phyloP scores from a whole-genome alignment of 495 filamentous ascomycete species.

The Aspergillus bertholletiae region DNA sequence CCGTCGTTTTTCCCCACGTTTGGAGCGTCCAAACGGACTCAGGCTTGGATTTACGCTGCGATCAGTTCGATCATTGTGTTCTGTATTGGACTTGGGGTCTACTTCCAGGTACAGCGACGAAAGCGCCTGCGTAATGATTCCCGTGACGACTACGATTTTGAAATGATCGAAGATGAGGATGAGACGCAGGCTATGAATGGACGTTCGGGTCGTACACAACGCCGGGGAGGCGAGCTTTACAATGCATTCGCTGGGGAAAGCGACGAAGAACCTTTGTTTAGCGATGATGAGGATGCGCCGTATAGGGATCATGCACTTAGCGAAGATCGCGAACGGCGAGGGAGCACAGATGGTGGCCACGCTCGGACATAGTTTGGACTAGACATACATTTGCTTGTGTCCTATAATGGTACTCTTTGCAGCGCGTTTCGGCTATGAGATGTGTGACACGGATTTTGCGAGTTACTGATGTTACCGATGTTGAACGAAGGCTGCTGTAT shows the following conservation, averaged over 20 bases:
- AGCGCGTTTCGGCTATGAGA: not conserved
- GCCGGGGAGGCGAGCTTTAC: slow-evolving; percentile 80
- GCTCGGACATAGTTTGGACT: slow-evolving; percentile 19
- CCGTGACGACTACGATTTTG: slow-evolving; percentile 90
- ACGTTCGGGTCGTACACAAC: slow-evolving; percentile 35
- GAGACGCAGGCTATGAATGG: slow-evolving; percentile 54
- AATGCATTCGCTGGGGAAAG: slow-evolving; percentile 85
- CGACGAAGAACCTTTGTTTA: slow-evolving; percentile 63
- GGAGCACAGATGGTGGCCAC: slow-evolving; percentile 17
- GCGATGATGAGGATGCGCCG: slow-evolving; percentile 52
- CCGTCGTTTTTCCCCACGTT: slow-evolving; percentile 95
- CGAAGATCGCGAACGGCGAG: slow-evolving; percentile 20
- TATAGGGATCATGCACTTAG: slow-evolving; percentile 33
- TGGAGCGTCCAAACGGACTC: slow-evolving; percentile 82
- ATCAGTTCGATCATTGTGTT: slow-evolving; percentile 81
- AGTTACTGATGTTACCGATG: not conserved
- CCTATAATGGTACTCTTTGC: too few relatives aligned
- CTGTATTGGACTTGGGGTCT: slow-evolving; percentile 72
- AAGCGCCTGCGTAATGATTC: slow-evolving; percentile 70
- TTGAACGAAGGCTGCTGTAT: not conserved
- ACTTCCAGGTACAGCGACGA: slow-evolving; percentile 73
- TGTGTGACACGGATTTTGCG: not conserved
- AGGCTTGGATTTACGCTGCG: slow-evolving; percentile 92
- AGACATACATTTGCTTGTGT: slow-evolving; percentile 6
- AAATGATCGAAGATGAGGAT: slow-evolving; percentile 83